Evolutionary conservation across 2,329 filamentous ascomycete species (phyloP), one percentile per base, ranked within the genome.

Genomic region (Colletotrichum incanum): DNA sequence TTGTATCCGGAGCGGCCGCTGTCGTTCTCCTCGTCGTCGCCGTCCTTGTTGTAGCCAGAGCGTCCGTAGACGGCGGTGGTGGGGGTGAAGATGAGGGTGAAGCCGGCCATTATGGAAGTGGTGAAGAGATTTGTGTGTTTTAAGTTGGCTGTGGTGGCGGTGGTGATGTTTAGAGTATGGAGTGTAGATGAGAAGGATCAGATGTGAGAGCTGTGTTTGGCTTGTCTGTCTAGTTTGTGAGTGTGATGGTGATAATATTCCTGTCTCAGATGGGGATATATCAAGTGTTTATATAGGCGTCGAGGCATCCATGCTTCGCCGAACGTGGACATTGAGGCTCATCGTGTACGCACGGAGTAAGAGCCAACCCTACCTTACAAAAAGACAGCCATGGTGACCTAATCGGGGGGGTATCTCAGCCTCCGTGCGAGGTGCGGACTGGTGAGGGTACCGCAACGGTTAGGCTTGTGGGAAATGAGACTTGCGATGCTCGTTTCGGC

Each of bases 31-130:
- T 79, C 76, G 68, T 78, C 78, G 75, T 80, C 76, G 58, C 75
- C 77, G 74, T 81, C 80, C 73, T 81, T 79, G 78, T 85, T 85
- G 82, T 86, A 85, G 74, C 84, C 83, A 66, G 81, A 84, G 78
- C 80, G 84, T 76, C 83, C 82, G 73, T 78, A 79, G 81, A 82
- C 80, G 77, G 80, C 77, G 77, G 81, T 78, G 71, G 78, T 74
- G 72, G 79, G 76, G 75, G 73, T 75, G 76, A 79, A 76, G 64
- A 76, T 74, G 75, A 79, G 76, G 75, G 80, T 68, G 75, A 79
- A 78, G 72, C 75, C 79, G 67, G 82, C 82, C 82, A 84, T 84
- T 83, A 77, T 77, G 77, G 77, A 49, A 59, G 49, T 58, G 7
- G 47, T 63, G 65, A 60, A 39, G 55, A 66, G 39, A 65, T 65